A percentile compares a stretch with the other conserved stretches of the same genome.
Evolutionary conservation across 352 stramenopile genomes (phyloP).

Genomic region (Phytopythium oedochilum): DNA sequence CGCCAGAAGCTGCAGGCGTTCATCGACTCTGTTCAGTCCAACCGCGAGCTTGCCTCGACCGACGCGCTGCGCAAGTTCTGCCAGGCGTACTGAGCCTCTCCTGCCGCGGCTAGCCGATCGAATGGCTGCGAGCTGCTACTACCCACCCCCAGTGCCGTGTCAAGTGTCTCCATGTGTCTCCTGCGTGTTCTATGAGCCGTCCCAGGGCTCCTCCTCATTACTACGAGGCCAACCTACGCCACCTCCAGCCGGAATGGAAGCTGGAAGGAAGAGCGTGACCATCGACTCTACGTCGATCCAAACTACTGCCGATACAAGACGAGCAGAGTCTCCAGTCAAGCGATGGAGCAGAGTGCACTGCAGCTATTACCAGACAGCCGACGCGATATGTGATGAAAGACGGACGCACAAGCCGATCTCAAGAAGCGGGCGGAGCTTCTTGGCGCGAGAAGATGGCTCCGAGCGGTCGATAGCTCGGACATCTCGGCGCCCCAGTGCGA

Average conservation of each 20-base stretch:
- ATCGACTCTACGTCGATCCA: background rate
- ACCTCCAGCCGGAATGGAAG: constrained; percentile 1
- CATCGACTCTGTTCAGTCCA: constrained; percentile 37
- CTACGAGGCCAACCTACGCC: background rate
- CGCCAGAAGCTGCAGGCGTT: constrained; percentile 59
- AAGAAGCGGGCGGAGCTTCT: background rate
- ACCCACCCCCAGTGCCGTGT: background rate
- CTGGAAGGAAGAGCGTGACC: background rate
- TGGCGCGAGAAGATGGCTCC: background rate
- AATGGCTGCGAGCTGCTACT: background rate
- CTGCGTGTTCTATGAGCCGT: background rate
- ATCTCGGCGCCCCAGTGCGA: background rate
- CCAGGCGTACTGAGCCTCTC: constrained; percentile 48
- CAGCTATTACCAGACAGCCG: too few species aligned
- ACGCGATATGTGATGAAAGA: background rate
- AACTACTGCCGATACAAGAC: background rate
- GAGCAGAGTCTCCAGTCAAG: background rate
- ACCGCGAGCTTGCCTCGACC: constrained; percentile 37
- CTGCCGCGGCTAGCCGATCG: background rate
- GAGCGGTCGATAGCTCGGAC: background rate
- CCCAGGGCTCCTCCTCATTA: background rate
- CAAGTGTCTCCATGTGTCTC: background rate
- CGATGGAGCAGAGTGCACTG: background rate
- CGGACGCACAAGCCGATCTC: too few species aligned
- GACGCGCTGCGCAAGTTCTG: constrained; percentile 71